Conservation (phyloP, 208 protist genomes). For the Borovskyia barvae region DNA sequence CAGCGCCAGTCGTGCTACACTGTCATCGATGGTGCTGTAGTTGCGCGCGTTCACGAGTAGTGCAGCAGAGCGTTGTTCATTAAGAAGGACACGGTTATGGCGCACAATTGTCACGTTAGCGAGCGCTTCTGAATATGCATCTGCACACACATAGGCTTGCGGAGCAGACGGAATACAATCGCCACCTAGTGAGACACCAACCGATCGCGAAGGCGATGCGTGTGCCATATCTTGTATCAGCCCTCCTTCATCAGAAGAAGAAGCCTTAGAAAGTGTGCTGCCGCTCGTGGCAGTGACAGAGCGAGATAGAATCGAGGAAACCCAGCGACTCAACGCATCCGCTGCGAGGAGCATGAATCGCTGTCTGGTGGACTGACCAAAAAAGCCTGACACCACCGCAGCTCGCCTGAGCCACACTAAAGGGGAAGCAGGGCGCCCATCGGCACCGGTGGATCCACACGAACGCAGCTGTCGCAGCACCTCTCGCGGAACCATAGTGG, state of each 20-base stretch:
- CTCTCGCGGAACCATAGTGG: conserved; percentile 66
- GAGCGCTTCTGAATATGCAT: conserved; percentile 49
- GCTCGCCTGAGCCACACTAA: conserved; percentile 25
- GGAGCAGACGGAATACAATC: not conserved
- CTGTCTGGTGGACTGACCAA: conserved; percentile 64
- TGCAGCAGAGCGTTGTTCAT: conserved; percentile 43
- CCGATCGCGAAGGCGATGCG: not conserved
- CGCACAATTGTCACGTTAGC: conserved; percentile 26
- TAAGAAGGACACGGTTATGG: conserved; percentile 49
- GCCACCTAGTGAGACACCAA: not conserved
- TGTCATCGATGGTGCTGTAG: conserved; percentile 43
- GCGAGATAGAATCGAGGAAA: not conserved
- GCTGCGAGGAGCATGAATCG: conserved; percentile 43
- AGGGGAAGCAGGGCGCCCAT: not conserved
- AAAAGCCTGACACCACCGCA: conserved; percentile 44
- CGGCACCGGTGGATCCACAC: not conserved
- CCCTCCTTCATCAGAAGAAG: too few species aligned
- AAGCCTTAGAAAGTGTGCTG: too few species aligned
- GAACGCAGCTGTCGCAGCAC: conserved; percentile 19
- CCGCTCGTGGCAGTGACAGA: too few species aligned
- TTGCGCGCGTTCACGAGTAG: conserved; percentile 21
- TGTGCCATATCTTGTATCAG: too few species aligned
- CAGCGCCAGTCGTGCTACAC: conserved; percentile 33
- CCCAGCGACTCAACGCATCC: conserved; percentile 18
- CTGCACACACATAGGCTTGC: conserved; percentile 40